Base-by-base conservation (phyloP, 768 basidiomycete species). In the Tylopilus vinaceipallidus region DNA sequence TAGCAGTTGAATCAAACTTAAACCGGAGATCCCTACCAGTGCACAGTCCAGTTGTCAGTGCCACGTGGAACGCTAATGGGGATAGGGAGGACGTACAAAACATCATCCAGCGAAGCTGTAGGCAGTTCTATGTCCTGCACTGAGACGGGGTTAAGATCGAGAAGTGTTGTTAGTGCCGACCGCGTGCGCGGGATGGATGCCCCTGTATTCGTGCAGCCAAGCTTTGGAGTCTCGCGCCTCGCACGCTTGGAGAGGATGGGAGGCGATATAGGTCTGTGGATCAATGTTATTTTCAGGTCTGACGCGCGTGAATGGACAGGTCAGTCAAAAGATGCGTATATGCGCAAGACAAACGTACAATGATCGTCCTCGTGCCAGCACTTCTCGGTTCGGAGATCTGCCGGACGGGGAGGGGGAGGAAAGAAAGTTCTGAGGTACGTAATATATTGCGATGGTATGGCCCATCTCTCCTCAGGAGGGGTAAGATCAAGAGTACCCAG, bases 201-300 rank as follows among this genome's bases (percentile, higher is more conserved):
- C 22, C 57, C 52, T n/a, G 63, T 62, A 39, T 14, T 54, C 55
- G 47, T 53, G 22, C 32, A 46, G 39, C 78, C 75, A 7, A 73
- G 54, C 30, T 60, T 65, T 1, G 78, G 80, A 9, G 80, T 82
- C 56, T 75, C 69, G n/a, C 66, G 72, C 32, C 64, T 67, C 3
- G 83, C 75, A 14, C 70, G 69, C 30, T 69, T 67, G 37, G 81
- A 77, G 40, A 65, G 64, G 12, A 79, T 56, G 11, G 79, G 75
- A 10, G 73, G 69, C 50, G 60, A 59, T n/a, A 78, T 60, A 6
- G 71, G 75, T 47, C 73, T 70, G 42, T 60, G 63, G 3, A 59
- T 42, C 4, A 58, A 55, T 19, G 55, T 55, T 29, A 61, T n/a
- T 16, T 42, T 54, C 39, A 57, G 41, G 35, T 66, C 74, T 75